Evolutionary conservation across 345 rosid genomes (phyloP).

Genomic region (Citrus unshiu): DNA sequence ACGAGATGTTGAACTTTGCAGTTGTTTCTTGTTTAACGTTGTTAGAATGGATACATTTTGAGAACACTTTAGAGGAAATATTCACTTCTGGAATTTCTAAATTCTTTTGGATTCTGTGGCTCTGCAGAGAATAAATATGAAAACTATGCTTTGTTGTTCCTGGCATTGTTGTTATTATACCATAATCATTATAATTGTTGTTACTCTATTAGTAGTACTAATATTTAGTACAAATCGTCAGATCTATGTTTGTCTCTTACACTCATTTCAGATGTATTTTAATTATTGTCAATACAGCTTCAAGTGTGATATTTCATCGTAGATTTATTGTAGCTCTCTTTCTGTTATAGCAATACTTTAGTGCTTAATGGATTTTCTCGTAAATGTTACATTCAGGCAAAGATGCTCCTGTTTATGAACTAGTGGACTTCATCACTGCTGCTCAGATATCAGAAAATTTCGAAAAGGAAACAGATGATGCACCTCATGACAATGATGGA

Average conservation of each 20-base stretch:
- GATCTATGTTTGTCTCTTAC: neutral
- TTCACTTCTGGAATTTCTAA: neutral
- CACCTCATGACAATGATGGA: conserved; percentile 27
- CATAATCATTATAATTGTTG: neutral
- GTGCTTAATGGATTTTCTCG: conserved; percentile 7
- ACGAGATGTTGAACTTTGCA: neutral
- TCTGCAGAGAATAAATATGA: neutral
- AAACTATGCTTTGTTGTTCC: neutral
- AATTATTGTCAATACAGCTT: neutral
- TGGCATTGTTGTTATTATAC: neutral
- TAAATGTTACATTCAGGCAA: conserved; percentile 42
- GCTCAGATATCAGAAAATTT: conserved; percentile 64
- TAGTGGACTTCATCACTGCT: conserved; percentile 84
- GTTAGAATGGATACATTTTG: neutral
- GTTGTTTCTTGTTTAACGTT: neutral
- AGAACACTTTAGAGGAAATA: neutral
- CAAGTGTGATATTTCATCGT: neutral
- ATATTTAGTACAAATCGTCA: neutral
- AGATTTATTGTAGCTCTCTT: neutral
- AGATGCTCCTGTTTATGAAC: conserved; percentile 52
- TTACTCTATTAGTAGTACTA: neutral
- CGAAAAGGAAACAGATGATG: conserved; percentile 37
- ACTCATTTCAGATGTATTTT: neutral
- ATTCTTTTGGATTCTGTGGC: neutral
- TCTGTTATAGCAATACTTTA: neutral